A percentile compares a stretch with the other conserved stretches of the same genome.
phyloP scores from a whole-genome alignment of 139 green algal species.

The Astrephomene gubernaculifera region DNA sequence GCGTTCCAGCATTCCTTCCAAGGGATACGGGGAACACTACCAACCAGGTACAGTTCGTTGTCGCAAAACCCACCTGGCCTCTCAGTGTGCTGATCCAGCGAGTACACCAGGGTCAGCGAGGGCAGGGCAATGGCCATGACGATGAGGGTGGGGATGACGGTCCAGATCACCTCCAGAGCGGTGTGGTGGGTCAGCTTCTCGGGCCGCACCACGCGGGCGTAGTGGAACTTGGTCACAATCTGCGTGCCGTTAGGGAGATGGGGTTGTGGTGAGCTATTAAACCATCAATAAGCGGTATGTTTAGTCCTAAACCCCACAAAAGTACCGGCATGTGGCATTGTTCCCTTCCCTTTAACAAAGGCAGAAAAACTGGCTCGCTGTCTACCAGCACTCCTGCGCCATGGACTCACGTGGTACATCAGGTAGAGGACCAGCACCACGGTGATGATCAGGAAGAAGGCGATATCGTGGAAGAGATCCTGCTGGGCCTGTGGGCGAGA shows the following conservation, averaged over 20 bases:
- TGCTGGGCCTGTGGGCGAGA: conserved; percentile 37
- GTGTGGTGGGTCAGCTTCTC: conserved; percentile 70
- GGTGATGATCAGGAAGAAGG: conserved; percentile 62
- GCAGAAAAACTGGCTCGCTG: too few species aligned
- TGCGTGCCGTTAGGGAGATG: neutral
- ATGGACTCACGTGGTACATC: too few species aligned
- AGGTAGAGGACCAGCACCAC: conserved; percentile 53
- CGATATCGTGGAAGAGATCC: conserved; percentile 62
- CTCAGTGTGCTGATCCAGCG: conserved; percentile 64
- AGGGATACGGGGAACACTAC: too few species aligned
- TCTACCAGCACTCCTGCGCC: too few species aligned
- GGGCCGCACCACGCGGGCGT: conserved; percentile 45
- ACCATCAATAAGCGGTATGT: too few species aligned
- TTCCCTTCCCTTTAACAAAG: too few species aligned
- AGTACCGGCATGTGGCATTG: too few species aligned
- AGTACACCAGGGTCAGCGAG: conserved; percentile 69
- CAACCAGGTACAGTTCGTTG: too few species aligned
- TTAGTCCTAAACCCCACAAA: too few species aligned
- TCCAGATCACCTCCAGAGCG: conserved; percentile 65
- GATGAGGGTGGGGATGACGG: conserved; percentile 63
- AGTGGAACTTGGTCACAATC: conserved; percentile 67
- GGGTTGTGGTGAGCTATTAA: too few species aligned
- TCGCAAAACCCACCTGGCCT: conserved; percentile 53
- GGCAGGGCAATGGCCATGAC: conserved; percentile 59
- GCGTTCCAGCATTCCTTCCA: too few species aligned